Evolutionary conservation across 495 filamentous ascomycete species (phyloP), one percentile per base, ranked within the genome.

Genomic region (Acidiella bohemica): DNA sequence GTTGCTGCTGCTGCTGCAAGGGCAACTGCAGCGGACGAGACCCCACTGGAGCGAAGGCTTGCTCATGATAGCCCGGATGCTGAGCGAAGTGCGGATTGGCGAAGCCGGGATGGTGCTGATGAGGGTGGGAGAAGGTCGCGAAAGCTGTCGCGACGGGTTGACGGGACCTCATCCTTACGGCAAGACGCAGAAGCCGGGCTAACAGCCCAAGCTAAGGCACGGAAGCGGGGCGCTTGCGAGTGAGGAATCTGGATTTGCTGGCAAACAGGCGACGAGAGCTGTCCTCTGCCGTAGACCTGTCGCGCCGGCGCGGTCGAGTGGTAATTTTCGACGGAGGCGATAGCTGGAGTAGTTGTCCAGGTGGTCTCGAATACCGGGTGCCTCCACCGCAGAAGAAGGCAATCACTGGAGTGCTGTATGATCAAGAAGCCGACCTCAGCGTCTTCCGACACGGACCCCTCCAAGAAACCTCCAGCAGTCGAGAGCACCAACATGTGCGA

Each of bases 21-120:
- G 38, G 32, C 48, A 39, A 28, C 5, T 47, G 43, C 48, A 44
- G 39, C 39, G 38, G 33, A 39, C 33, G 43, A 27, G 46, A 51
- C 5, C 23, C 48, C 48, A 47, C 29, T 19, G 48, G 39, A 0
- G 34, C 21, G 19, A 42, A 25, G 26, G 25, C 28, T 18, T 37
- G 43, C 28, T 51, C 48, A 47, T 51, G 48, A 33, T 51, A 51
- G n/a, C n/a, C n/a, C n/a, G n/a, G n/a, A n/a, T n/a, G n/a, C n/a
- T n/a, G n/a, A n/a, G n/a, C n/a, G n/a, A n/a, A n/a, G 11, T 47
- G 43, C 35, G 7, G 16, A 10, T 44, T 22, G n/a, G 28, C 25
- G 13, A 20, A 6, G 2, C 36, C 29, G 5, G 21, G 31, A 35
- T 21, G 16, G 44, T 39, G 41, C 18, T 8, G 37, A 20, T 17